Evolutionary conservation across 2,329 filamentous ascomycete genomes (phyloP), one percentile per base, ranked within the genome.

Genomic region (Didymella exigua): DNA sequence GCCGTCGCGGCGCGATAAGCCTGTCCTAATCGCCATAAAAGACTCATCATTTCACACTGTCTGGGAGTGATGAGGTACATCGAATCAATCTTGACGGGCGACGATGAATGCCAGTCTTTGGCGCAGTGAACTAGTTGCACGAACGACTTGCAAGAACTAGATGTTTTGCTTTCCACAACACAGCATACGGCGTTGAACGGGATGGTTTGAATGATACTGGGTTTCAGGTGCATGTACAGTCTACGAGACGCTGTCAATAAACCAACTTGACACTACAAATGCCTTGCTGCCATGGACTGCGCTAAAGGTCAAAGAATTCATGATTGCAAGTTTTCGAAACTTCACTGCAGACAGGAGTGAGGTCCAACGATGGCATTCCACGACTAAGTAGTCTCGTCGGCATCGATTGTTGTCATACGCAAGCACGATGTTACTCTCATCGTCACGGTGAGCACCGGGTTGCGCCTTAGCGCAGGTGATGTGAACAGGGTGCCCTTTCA

Each of bases 1-100:
- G 86, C 77, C 84, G 90, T 76, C 84, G 89, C 73, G 93, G 93
- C 61, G 89, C 91, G 59, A 96, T 96, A 78, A 86, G 89, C 56
- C 81, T 96, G 73, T 83, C 80, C 67, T 85, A 58, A 67, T 49
- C 51, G n/a, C 23, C 13, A 19, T 30, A 27, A 30, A 14, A 8
- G 27, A n/a, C 9, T 36, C 10, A 30, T 14, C 21, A 13, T 19
- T 41, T 6, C 29, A 26, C 19, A 46, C 1, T 19, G 16, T 18
- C 18, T 5, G n/a, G 10, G 41, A 18, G 30, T 21, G 38, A 27
- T n/a, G 16, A 19, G 23, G 11, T 14, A 30, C 11, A 33, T 14
- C 14, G 1, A n/a, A 33, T 34, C 8, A 16, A 49, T n/a, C n/a
- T 16, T 31, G 13, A 48, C 34, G 24, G 9, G n/a, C 23, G 23